Evolutionary conservation across 371 early-diverging fungal genomes (phyloP).

Genomic region (Circinella umbellata): DNA sequence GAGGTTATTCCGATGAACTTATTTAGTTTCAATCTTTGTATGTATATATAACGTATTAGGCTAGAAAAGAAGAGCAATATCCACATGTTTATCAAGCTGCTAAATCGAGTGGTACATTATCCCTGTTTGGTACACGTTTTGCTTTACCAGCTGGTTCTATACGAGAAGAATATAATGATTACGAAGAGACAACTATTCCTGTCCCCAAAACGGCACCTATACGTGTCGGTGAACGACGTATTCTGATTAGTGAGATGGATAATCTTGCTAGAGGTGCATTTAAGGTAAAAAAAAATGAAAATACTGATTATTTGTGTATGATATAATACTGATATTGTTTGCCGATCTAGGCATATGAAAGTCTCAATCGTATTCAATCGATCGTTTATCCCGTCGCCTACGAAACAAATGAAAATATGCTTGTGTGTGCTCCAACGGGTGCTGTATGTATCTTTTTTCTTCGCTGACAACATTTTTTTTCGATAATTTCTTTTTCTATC

Average conservation of each 20-base stretch:
- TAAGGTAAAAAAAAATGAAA: conserved; percentile 42
- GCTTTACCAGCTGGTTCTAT: conserved; percentile 75
- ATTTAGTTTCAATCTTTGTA: too few species aligned
- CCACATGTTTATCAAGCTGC: conserved; percentile 67
- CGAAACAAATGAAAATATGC: conserved; percentile 95
- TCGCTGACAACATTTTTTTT: too few species aligned
- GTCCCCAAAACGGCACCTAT: conserved; percentile 66
- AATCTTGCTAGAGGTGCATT: conserved; percentile 79
- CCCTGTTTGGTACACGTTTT: conserved; percentile 69
- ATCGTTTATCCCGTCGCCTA: conserved; percentile 94
- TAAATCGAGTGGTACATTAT: conserved; percentile 55
- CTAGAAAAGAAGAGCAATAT: conserved; percentile 42
- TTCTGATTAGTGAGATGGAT: conserved; percentile 72
- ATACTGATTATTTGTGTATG: not conserved
- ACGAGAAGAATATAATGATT: conserved; percentile 68
- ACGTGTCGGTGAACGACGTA: conserved; percentile 58
- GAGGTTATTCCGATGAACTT: too few species aligned
- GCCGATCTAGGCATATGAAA: conserved; percentile 68
- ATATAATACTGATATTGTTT: not conserved
- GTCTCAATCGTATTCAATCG: conserved; percentile 94
- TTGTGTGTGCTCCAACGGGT: conserved; percentile 99
- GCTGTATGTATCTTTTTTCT: conserved; percentile 66
- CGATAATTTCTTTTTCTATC: too few species aligned
- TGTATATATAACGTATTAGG: not conserved
- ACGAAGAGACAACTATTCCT: conserved; percentile 86